Evolutionary conservation across 305 asterid species (phyloP).

Genomic region (Striga hermonthica): DNA sequence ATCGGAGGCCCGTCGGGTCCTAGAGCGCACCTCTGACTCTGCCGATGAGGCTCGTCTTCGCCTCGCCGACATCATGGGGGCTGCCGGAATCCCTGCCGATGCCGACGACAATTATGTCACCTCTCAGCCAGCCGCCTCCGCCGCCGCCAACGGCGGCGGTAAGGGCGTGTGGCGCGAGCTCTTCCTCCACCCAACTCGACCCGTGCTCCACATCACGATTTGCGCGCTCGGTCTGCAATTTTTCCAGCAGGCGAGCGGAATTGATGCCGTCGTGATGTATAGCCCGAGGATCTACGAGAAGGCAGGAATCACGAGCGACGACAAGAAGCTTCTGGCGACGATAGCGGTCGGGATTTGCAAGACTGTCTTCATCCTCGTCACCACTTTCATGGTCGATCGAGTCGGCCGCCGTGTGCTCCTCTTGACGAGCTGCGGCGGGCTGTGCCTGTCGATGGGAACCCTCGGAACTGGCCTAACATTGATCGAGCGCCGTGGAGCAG

Average conservation of each 20-base stretch:
- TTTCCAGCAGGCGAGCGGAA: conserved; percentile 57
- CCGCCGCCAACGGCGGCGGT: neutral
- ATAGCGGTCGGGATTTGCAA: conserved; percentile 47
- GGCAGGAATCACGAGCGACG: conserved; percentile 42
- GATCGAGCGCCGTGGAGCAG: conserved; percentile 27
- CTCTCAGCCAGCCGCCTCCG: too few species aligned
- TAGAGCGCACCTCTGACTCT: conserved; percentile 43
- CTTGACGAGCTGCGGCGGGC: conserved; percentile 53
- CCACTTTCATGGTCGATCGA: conserved; percentile 49
- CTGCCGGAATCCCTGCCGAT: conserved; percentile 35
- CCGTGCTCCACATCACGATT: conserved; percentile 45
- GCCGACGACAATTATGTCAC: conserved; percentile 26
- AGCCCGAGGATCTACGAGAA: conserved; percentile 46
- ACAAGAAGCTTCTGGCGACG: conserved; percentile 41
- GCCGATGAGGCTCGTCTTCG: conserved; percentile 36
- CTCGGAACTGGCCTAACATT: conserved; percentile 42
- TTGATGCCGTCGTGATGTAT: conserved; percentile 47
- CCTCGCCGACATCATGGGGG: conserved; percentile 39
- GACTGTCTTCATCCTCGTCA: conserved; percentile 42
- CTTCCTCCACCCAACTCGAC: conserved; percentile 46
- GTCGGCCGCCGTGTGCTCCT: conserved; percentile 52
- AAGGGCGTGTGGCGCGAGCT: conserved; percentile 42
- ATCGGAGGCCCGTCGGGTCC: conserved; percentile 34
- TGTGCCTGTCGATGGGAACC: conserved; percentile 36
- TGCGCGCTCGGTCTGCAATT: conserved; percentile 51